These are phyloP conservation scores for Moelleriella libera DNA, from an alignment of 2,329 filamentous ascomycete species.

Conservation along the genomic window DNA sequence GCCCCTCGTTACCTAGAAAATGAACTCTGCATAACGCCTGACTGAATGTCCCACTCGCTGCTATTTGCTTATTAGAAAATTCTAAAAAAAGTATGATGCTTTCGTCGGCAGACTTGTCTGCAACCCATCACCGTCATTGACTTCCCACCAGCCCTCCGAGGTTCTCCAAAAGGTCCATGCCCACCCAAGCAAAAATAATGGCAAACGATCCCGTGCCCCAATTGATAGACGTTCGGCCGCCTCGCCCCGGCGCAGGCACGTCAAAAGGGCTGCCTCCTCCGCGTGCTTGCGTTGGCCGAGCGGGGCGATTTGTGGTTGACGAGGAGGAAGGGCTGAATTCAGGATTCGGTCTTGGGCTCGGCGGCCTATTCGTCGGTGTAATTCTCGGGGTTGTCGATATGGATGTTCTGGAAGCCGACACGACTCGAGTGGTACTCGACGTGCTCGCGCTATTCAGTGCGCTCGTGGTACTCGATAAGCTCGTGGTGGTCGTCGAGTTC, in stretches of 20 bases:
- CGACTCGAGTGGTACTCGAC: too few relatives aligned
- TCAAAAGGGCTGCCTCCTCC: constrained; percentile 12
- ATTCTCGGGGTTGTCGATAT: too few relatives aligned
- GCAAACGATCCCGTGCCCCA: neutral
- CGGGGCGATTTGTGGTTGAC: constrained; percentile 2
- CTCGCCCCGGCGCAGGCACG: neutral
- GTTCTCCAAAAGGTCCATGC: neutral
- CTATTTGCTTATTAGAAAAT: too few relatives aligned
- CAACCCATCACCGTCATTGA: neutral
- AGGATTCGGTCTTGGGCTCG: too few relatives aligned
- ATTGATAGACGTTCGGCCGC: neutral
- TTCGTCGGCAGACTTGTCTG: neutral
- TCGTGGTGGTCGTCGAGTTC: too few relatives aligned
- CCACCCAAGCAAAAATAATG: neutral
- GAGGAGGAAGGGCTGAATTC: neutral
- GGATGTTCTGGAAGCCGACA: too few relatives aligned
- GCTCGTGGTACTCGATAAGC: too few relatives aligned
- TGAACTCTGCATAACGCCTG: too few relatives aligned
- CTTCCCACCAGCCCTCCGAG: neutral
- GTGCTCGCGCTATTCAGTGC: too few relatives aligned
- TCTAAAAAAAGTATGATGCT: neutral
- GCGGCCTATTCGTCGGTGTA: too few relatives aligned
- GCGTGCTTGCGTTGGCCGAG: constrained; percentile 5
- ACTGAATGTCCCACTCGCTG: too few relatives aligned
- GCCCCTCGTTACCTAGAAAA: too few relatives aligned